Evolutionary conservation across 1,139 yeast genomes (phyloP), one percentile per base, ranked within the genome.

Genomic region (Dujonia santamariae): DNA sequence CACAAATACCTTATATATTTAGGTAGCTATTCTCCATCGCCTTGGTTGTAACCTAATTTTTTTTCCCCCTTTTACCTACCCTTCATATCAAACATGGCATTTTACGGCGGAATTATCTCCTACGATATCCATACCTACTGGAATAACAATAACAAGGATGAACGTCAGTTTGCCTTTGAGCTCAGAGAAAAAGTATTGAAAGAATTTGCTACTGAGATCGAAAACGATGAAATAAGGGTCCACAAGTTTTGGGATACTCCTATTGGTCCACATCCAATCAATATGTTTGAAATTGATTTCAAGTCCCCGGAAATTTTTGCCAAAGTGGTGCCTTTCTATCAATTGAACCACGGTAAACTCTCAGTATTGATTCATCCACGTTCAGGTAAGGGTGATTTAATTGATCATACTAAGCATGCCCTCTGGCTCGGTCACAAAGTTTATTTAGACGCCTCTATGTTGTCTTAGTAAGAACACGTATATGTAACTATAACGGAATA

Each of bases 51-150:
- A n/a, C n/a, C n/a, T n/a, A n/a, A n/a, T n/a, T n/a, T n/a, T n/a
- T n/a, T n/a, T n/a, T n/a, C n/a, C n/a, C n/a, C n/a, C n/a, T n/a
- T n/a, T n/a, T n/a, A n/a, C n/a, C n/a, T n/a, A n/a, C n/a, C n/a
- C n/a, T n/a, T n/a, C n/a, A n/a, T n/a, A n/a, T n/a, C n/a, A 7
- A 29, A n/a, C 7, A 36, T 36, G 38, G 16, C 50, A 22, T 61
- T 62, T 35, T 59, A 56, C 45, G 65, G 63, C 9, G 52, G 50
- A 11, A 60, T 70, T 30, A 24, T 28, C 16, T 63, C 75, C 4
- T 76, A 67, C 54, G 81, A 76, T 50, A 59, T 75, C 45, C 82
- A 76, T 53, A 71, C 79, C 1, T 78, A 78, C 53, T 76, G 72
- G 65, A 61, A 64, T 46, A 60, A 64, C 30, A 61, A 58, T 34